Evolutionary conservation across 768 basidiomycete species (phyloP).

Genomic region (Lentinula sp.): DNA sequence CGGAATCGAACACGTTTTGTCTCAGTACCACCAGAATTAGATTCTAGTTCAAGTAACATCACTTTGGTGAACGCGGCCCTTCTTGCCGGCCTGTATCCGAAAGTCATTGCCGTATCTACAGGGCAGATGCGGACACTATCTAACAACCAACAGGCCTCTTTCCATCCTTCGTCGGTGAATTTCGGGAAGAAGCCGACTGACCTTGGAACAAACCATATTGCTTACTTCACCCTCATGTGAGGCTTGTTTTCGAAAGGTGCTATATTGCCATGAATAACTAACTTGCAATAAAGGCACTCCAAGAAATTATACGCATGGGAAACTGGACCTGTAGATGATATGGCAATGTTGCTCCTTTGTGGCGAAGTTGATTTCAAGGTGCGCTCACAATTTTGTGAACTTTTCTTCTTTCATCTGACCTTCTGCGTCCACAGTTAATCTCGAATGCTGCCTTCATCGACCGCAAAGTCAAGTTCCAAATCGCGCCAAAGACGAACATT

Average conservation of each 20-base stretch:
- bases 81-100: conserved; percentile 85
- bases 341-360: conserved; percentile 76
- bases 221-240: conserved; percentile 87
- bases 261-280: not conserved
- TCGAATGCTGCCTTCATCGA: conserved; percentile 74
- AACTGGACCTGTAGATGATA: conserved; percentile 81
- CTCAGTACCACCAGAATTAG: conserved; percentile 60
- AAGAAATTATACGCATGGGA: conserved; percentile 94
- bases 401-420: not conserved
- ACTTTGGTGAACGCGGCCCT: conserved; percentile 76
- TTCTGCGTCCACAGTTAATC: conserved; percentile 43
- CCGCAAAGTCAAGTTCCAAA: conserved; percentile 73
- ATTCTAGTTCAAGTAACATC: conserved; percentile 61
- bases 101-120: conserved; percentile 52
- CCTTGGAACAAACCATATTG: conserved; percentile 68
- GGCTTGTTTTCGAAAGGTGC: conserved; percentile 12
- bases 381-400: not conserved
- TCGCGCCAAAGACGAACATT: conserved; percentile 64
- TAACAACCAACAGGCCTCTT: conserved; percentile 71
- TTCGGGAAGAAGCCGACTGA: conserved; percentile 64
- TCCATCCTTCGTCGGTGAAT: conserved; percentile 93
- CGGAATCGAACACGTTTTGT: conserved; percentile 76
- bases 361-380: conserved; percentile 89
- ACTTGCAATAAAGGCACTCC: conserved; percentile 63
- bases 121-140: conserved; percentile 72